A percentile compares a stretch with the other conserved stretches of the same genome.
Conservation (phyloP, 176 grass and related monocot genomes). For the Aegilops bicornis region DNA sequence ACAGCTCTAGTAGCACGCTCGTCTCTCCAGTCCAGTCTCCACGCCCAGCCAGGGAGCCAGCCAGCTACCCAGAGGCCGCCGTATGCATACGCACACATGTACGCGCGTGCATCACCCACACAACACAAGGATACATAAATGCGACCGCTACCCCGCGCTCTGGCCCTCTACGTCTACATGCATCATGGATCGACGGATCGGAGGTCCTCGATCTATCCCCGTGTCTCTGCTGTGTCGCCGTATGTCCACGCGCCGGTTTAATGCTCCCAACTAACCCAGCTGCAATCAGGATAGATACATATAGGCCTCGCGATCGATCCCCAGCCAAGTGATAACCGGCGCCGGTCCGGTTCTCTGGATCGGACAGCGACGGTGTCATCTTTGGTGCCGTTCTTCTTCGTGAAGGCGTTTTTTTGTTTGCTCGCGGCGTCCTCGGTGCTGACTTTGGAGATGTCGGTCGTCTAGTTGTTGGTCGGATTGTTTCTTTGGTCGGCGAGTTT, state of each 20-base stretch:
- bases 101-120: neutral
- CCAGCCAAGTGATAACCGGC: too few relatives aligned
- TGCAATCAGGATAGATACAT: neutral
- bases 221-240: neutral
- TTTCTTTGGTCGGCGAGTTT: too few relatives aligned
- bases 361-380: too few relatives aligned
- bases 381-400: too few relatives aligned
- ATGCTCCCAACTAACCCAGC: slow-evolving; percentile 11
- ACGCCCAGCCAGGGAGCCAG: neutral
- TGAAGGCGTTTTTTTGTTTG: too few relatives aligned
- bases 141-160: neutral
- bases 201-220: neutral
- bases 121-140: neutral
- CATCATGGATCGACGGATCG: neutral
- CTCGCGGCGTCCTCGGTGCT: too few relatives aligned
- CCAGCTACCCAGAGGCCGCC: too few relatives aligned
- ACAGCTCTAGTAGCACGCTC: neutral
- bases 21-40: neutral
- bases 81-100: neutral
- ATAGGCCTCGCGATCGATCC: too few relatives aligned
- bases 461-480: too few relatives aligned
- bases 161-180: neutral
- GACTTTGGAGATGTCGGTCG: too few relatives aligned
- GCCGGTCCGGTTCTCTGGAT: too few relatives aligned
- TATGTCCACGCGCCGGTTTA: neutral